Percentiles rank a stretch among this genome's conserved stretches.
phyloP scores from a whole-genome alignment of 2,329 filamentous ascomycete genomes.

The Stagonosporopsis rhizophila region DNA sequence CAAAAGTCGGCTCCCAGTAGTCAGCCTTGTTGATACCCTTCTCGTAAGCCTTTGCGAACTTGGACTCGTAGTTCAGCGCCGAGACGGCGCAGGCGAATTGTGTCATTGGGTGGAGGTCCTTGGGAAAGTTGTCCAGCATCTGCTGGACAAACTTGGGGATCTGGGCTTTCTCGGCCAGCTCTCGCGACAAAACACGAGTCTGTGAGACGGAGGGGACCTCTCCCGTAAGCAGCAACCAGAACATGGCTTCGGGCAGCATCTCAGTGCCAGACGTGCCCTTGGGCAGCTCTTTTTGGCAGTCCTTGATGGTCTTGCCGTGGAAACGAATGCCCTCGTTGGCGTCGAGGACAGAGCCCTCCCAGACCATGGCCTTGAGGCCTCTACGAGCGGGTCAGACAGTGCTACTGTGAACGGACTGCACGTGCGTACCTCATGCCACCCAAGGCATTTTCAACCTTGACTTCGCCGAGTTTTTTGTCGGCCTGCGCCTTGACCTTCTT shows the following conservation, averaged over 20 bases:
- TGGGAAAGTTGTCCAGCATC: constrained; percentile 89
- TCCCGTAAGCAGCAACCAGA: constrained; percentile 96
- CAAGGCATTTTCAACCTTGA: constrained; percentile 92
- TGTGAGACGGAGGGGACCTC: constrained; percentile 85
- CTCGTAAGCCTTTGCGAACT: constrained; percentile 93
- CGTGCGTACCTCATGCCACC: constrained; percentile 81
- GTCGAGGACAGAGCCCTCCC: constrained; percentile 97
- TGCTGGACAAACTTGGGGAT: constrained; percentile 84
- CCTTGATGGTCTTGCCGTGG: constrained; percentile 96
- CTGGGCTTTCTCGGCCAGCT: constrained; percentile 84
- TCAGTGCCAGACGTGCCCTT: constrained; percentile 92
- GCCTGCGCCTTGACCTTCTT: constrained; percentile 90
- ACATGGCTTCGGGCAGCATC: constrained; percentile 99
- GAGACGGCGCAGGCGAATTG: constrained; percentile 95
- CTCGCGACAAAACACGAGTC: constrained; percentile 79
- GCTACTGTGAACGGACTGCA: background rate
- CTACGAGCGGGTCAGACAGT: constrained; percentile 39
- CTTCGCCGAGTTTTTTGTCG: constrained; percentile 83
- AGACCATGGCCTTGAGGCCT: constrained; percentile 96
- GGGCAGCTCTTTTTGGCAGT: constrained; percentile 91
- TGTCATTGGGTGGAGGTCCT: constrained; percentile 95
- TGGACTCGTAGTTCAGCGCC: constrained; percentile 92
- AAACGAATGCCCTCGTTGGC: constrained; percentile 97
- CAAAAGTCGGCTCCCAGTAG: constrained; percentile 98
- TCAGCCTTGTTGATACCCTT: constrained; percentile 90